These are phyloP conservation scores for Penicillium bovifimosum DNA, from an alignment of 495 filamentous ascomycete species.

Conservation along the genomic window DNA sequence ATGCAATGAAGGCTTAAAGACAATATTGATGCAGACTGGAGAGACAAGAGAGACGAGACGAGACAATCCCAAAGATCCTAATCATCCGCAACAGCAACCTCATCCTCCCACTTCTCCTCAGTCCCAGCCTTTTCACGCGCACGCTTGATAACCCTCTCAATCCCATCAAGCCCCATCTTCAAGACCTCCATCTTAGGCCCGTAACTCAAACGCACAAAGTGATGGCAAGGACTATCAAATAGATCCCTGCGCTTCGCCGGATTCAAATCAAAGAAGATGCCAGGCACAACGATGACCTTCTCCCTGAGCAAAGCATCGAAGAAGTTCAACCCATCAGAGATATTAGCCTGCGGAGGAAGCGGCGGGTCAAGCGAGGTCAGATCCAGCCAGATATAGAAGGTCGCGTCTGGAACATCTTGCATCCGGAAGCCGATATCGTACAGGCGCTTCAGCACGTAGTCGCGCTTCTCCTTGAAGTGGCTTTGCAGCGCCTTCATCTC, in stretches of 20 bases:
- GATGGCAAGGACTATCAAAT: constrained; percentile 93
- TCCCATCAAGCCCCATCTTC: constrained; percentile 78
- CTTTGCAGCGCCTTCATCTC: constrained; percentile 87
- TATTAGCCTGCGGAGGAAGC: constrained; percentile 47
- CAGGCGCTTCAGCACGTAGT: constrained; percentile 77
- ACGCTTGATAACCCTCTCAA: constrained; percentile 65
- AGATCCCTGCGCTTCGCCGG: constrained; percentile 83
- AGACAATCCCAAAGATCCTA: constrained; percentile 13
- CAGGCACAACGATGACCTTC: constrained; percentile 92
- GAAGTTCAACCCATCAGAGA: constrained; percentile 92
- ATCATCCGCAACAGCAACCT: constrained; percentile 39
- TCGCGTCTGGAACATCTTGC: constrained; percentile 74
- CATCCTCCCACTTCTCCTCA: constrained; percentile 32
- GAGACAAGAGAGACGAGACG: not conserved
- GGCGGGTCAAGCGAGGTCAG: constrained; percentile 45
- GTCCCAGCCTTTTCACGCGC: constrained; percentile 28
- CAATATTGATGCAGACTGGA: too few species aligned
- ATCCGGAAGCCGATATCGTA: constrained; percentile 78
- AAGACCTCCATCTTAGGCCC: constrained; percentile 86
- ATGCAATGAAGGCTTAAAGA: too few species aligned
- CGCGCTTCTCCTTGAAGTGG: constrained; percentile 86
- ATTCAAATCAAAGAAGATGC: constrained; percentile 82
- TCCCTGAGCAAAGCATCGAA: constrained; percentile 88
- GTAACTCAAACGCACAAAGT: constrained; percentile 88
- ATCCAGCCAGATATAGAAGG: constrained; percentile 88